phyloP scores from a whole-genome alignment of 768 basidiomycete species.

The Dacryopinax primogenitus region DNA sequence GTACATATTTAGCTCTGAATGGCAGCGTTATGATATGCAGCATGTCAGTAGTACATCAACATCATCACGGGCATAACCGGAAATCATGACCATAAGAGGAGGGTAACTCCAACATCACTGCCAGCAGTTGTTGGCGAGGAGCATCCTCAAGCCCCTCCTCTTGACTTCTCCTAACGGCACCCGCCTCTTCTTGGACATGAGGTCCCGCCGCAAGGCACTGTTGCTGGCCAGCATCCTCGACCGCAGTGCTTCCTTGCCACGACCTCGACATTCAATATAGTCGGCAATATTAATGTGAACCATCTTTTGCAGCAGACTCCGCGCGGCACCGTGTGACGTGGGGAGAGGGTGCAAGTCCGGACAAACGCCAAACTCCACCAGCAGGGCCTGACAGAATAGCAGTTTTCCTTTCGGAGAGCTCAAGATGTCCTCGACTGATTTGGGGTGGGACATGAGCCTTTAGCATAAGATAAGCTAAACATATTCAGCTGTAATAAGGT shows the following conservation, averaged over 20 bases:
- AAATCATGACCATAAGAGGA: background rate
- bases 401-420: conserved; percentile 2
- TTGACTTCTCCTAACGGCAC: background rate
- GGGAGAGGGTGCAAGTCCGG: background rate
- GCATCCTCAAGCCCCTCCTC: conserved; percentile 2
- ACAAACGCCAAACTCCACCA: conserved; percentile 1
- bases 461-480: conserved; percentile 7
- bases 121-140: conserved; percentile 6
- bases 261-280: conserved; percentile 1
- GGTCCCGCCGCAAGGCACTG: conserved; percentile 2
- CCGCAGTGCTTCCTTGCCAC: background rate
- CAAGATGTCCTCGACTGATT: background rate
- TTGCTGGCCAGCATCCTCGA: conserved; percentile 1
- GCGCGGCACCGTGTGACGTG: background rate
- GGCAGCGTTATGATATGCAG: background rate
- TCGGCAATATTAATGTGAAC: conserved; percentile 5
- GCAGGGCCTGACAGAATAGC: background rate
- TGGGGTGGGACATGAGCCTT: conserved; percentile 7
- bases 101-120: background rate
- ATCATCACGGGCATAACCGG: background rate
- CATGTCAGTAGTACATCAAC: background rate
- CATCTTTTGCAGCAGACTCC: background rate
- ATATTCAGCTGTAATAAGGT: conserved; percentile 2
- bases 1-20: background rate
- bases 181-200: conserved; percentile 3